Base-by-base conservation (phyloP, 2,329 filamentous ascomycete genomes). In the Pyrenophora tritici-repentis region DNA sequence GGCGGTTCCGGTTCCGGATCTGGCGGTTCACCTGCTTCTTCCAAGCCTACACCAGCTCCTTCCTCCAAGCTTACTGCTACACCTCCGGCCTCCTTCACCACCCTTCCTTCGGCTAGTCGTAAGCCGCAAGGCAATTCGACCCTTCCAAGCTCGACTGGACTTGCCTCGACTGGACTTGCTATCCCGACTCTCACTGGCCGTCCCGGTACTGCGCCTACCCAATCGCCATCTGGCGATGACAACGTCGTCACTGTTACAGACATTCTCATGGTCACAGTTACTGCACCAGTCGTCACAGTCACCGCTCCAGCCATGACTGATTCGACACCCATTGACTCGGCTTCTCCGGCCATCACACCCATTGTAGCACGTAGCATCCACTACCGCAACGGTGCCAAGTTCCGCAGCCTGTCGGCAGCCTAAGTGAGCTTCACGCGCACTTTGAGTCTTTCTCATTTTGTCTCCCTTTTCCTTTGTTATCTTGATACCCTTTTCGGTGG, bases 181-280 rank as follows among this genome's bases (percentile, higher is more conserved):
- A 60, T 62, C n/a, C 63, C 65, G 2, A 59, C 56, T 2, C 50
- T 62, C 17, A 58, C 58, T 2, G 39, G 39, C 1, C 59, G 56
- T 8, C 57, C 65, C 12, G 55, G 58, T n/a, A 35, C 44, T 17
- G 26, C 47, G 6, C 55, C 61, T 10, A 48, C 56, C 24, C 13
- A 26, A 32, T 47, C 50, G 9, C 18, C 31, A 2, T 37, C 58
- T 4, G 49, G 35, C 24, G 46, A 50, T 22, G 40, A 39, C n/a
- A 50, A 37, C 22, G 50, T 66, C 7, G 49, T 62, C 38, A 65
- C 59, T 1, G 54, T 70, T 36, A 72, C 64, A 0, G 62, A 68
- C 22, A 69, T 63, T 1, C 55, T 65, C 29, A 50, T 47, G 33
- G 44, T 69, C 37, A 70, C 68, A 7, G 57, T 71, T 33, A 72